Evolutionary conservation across 306 rosid genomes (phyloP).

Genomic region (Glycine latifolia): DNA sequence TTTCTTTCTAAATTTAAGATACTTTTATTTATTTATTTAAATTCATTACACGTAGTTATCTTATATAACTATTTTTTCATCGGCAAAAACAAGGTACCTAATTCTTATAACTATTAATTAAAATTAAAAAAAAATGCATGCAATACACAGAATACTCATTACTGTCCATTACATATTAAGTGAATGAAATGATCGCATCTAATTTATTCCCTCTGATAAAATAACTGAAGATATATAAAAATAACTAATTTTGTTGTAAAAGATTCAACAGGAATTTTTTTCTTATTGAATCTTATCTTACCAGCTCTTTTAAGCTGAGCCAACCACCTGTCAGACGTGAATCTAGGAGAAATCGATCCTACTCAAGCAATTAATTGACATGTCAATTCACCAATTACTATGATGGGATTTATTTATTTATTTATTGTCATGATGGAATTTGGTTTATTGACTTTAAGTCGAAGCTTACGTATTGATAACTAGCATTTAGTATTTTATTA

Average conservation of each 20-base stretch:
- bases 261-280: neutral
- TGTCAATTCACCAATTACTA: neutral
- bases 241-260: neutral
- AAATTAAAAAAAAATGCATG: too few relatives aligned
- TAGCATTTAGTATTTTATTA: neutral
- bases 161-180: too few relatives aligned
- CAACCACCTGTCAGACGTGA: constrained; percentile 30
- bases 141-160: too few relatives aligned
- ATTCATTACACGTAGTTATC: too few relatives aligned
- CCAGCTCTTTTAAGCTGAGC: constrained; percentile 21
- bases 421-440: neutral
- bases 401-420: too few relatives aligned
- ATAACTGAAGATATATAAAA: neutral
- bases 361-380: neutral
- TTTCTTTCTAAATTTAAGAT: too few relatives aligned
- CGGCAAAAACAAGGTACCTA: too few relatives aligned
- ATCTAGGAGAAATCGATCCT: constrained; percentile 9
- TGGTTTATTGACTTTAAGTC: neutral
- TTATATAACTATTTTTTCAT: too few relatives aligned
- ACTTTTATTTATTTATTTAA: too few relatives aligned
- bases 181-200: neutral
- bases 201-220: constrained; percentile 7
- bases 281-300: constrained; percentile 8
- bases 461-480: neutral
- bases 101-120: too few relatives aligned